These are phyloP conservation scores for Thielaviopsis ethacetica DNA, from an alignment of 2,329 filamentous ascomycete species.

Conservation along the genomic window DNA sequence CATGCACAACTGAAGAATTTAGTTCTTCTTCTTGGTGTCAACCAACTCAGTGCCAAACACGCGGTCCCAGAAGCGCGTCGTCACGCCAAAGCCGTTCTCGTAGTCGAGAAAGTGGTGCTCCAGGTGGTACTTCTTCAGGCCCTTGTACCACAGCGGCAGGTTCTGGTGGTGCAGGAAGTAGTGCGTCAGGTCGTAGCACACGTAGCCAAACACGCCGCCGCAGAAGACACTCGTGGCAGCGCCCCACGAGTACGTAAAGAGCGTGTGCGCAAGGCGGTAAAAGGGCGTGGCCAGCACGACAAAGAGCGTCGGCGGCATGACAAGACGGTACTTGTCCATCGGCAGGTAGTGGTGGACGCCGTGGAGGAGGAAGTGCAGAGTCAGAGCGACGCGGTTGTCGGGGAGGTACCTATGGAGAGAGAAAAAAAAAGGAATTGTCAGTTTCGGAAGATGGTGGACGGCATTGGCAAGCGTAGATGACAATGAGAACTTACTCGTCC, in stretches of 20 bases:
- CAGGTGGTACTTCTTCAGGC: conserved; percentile 93
- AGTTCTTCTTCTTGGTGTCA: conserved; percentile 5
- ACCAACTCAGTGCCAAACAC: conserved; percentile 77
- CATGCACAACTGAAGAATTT: background rate
- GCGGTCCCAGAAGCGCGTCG: conserved; percentile 86
- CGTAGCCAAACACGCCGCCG: conserved; percentile 87
- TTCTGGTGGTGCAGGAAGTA: conserved; percentile 97
- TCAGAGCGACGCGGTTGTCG: conserved; percentile 76
- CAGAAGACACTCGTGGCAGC: conserved; percentile 64
- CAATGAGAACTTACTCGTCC: conserved; percentile 50
- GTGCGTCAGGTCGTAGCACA: conserved; percentile 93
- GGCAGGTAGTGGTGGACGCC: conserved; percentile 96
- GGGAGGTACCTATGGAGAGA: conserved; percentile 52
- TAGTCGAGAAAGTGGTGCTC: conserved; percentile 97
- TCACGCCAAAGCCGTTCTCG: conserved; percentile 93
- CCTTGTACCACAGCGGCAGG: conserved; percentile 75
- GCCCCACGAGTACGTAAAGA: conserved; percentile 79
- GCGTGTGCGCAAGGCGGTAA: conserved; percentile 70
- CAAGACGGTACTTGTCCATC: conserved; percentile 95
- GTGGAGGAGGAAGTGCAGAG: conserved; percentile 81
- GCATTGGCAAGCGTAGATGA: background rate
- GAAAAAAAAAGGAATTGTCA: conserved; percentile 16
- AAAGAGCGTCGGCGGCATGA: conserved; percentile 92
- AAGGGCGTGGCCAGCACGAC: conserved; percentile 70
- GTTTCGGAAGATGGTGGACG: conserved; percentile 9